A percentile compares a stretch with the other conserved stretches of the same genome.
Conservation (phyloP, 257 asterid species). For the Salvia splendens region DNA sequence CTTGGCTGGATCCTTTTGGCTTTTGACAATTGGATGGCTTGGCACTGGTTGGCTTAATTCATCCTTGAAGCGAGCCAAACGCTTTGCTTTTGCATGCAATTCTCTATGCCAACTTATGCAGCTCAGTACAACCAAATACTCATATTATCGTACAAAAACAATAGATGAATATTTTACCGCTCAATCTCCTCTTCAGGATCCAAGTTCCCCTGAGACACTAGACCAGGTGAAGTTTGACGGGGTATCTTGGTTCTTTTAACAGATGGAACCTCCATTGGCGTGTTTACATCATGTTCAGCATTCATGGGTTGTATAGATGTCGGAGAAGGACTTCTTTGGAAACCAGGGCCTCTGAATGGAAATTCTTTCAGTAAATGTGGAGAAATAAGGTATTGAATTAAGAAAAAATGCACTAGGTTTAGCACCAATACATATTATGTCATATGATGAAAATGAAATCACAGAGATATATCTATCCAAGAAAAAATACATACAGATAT, state of each 20-base stretch:
- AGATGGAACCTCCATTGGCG: conserved; percentile 49
- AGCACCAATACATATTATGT: conserved; percentile 8
- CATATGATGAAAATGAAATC: conserved; percentile 15
- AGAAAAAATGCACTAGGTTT: conserved; percentile 22
- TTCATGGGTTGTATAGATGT: conserved; percentile 36
- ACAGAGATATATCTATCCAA: conserved; percentile 11
- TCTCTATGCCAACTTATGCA: conserved; percentile 54
- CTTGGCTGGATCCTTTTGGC: conserved; percentile 52
- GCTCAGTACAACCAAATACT: conserved; percentile 32
- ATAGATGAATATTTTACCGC: conserved; percentile 46
- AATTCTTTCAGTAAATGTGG: conserved; percentile 43
- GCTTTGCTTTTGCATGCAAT: conserved; percentile 82
- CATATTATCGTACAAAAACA: conserved; percentile 13
- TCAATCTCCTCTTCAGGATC: conserved; percentile 52
- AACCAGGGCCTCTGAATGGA: conserved; percentile 42
- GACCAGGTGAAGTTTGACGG: conserved; percentile 47
- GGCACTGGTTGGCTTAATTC: conserved; percentile 58
- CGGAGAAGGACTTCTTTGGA: conserved; percentile 48
- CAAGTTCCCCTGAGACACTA: conserved; percentile 46
- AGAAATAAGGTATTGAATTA: conserved; percentile 41
- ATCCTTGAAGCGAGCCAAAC: conserved; percentile 85
- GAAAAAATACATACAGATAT: conserved; percentile 3
- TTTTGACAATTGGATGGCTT: conserved; percentile 38
- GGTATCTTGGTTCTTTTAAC: conserved; percentile 76
- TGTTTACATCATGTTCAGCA: conserved; percentile 45